Base-by-base conservation (phyloP, 2,329 filamentous ascomycete genomes). In the Hortaea werneckii region DNA sequence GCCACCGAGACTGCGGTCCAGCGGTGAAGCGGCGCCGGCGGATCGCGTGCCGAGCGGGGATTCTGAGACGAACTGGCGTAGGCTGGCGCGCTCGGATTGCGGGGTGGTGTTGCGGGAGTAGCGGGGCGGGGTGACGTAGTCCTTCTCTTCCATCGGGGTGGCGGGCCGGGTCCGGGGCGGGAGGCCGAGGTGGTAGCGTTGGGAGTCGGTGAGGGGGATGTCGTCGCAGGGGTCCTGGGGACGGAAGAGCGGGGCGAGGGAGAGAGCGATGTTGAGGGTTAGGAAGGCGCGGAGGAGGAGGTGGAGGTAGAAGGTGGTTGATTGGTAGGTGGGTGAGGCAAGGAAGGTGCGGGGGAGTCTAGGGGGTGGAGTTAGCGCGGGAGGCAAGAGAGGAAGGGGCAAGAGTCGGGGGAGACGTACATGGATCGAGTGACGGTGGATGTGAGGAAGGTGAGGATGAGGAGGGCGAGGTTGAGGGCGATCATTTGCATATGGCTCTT, bases 131-230 rank as follows among this genome's bases (percentile, higher is more conserved):
- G 90, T 95, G 57, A 83, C 80, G 66, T 86, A 94, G 47, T 78
- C 77, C 37, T 83, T 81, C 44, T 77, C 75, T 40, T 85, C 82
- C 44, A 76, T 77, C 1, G 87, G 82, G 0, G 82, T 84, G 0
- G 68, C 63, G 0, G 83, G 77, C 2, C 77, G 71, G 2, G 70
- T 67, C 48, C 75, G 78, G 2, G 87, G 82, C 35, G 83, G 77
- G 3, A 98, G 78, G 41, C 88, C 89, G 43, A 98, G 79, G 10
- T 95, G 77, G 52, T 82, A 76, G 50, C 90, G 84, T 70, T 96
- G 92, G 9, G 82, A 80, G n/a, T 86, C 82, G 1, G 90, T 95
- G 54, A 98, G 77, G 50, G 90, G 81, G 42, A 98, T 94, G 64
- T 98, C 92, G 65, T 81, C 73, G 52, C 95, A 76, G 51, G 88